Conservation (phyloP, 306 rosid genomes). For the Abrus precatorius region DNA sequence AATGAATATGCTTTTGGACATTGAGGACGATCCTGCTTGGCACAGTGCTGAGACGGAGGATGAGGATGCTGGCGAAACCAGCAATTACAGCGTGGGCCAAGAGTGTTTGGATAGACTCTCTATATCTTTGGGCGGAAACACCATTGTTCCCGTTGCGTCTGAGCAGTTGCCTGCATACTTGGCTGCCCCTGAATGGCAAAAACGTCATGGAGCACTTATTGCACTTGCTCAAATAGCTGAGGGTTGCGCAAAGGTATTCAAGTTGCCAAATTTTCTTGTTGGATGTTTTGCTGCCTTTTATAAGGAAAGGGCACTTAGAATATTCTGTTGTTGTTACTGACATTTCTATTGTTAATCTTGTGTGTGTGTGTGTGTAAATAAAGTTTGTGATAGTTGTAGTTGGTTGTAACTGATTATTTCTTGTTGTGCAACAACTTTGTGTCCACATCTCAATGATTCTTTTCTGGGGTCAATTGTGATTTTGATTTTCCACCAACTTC, state of each 20-base stretch:
- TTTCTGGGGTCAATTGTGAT: constrained; percentile 9
- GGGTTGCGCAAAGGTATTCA: constrained; percentile 87
- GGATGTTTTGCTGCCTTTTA: not conserved
- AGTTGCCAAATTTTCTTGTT: not conserved
- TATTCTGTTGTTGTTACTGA: not conserved
- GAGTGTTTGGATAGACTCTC: constrained; percentile 95
- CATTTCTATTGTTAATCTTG: not conserved
- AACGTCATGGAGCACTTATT: constrained; percentile 88
- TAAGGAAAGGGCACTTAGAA: not conserved
- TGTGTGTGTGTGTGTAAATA: too few species aligned
- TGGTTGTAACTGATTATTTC: not conserved
- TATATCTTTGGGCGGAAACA: constrained; percentile 95
- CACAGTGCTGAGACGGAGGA: constrained; percentile 85
- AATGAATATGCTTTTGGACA: constrained; percentile 87
- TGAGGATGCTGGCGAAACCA: constrained; percentile 90
- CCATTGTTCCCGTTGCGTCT: constrained; percentile 94
- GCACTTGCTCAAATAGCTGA: constrained; percentile 95
- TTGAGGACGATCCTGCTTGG: constrained; percentile 92
- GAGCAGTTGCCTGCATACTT: constrained; percentile 86
- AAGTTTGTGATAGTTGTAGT: not conserved
- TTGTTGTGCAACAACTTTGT: not conserved
- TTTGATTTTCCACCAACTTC: constrained; percentile 9
- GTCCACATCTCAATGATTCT: not conserved
- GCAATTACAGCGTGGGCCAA: constrained; percentile 93
- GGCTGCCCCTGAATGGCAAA: constrained; percentile 96